Evolutionary conservation across 257 asterid species (phyloP).

Genomic region (Ehretia macrophylla): DNA sequence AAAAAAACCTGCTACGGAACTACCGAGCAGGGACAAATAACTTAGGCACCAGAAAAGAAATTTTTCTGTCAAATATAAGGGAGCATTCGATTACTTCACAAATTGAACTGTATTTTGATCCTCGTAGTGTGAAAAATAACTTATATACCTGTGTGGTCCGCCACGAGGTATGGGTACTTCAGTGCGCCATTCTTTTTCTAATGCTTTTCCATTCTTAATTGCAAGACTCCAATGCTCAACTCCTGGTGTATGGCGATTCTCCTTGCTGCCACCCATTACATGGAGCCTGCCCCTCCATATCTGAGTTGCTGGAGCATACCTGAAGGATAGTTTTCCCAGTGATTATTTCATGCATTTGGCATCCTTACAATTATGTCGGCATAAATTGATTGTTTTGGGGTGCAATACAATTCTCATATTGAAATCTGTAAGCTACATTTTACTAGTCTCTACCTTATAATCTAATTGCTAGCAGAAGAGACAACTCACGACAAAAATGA

Average conservation of each 20-base stretch:
- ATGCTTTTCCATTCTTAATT: slow-evolving; percentile 56
- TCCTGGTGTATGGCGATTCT: slow-evolving; percentile 70
- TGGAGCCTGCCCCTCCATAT: slow-evolving; percentile 75
- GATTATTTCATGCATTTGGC: too few species aligned
- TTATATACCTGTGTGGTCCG: slow-evolving; percentile 61
- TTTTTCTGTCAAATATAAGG: too few species aligned
- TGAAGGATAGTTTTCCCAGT: slow-evolving; percentile 14
- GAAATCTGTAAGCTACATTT: too few species aligned
- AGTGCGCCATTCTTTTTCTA: slow-evolving; percentile 53
- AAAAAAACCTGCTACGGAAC: too few species aligned
- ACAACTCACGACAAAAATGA: too few species aligned
- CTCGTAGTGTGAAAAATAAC: neutral
- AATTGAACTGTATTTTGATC: neutral
- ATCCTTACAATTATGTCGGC: too few species aligned
- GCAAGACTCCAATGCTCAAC: slow-evolving; percentile 75
- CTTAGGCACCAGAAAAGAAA: too few species aligned
- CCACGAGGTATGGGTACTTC: slow-evolving; percentile 74
- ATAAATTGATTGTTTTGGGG: too few species aligned
- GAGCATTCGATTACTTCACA: too few species aligned
- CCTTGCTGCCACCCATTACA: slow-evolving; percentile 83
- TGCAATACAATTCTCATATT: neutral
- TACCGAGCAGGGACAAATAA: too few species aligned
- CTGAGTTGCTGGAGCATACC: slow-evolving; percentile 89
- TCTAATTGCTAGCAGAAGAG: neutral
- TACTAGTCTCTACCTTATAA: too few species aligned